Evolutionary conservation across 257 asterid species (phyloP).

Genomic region (Nicotiana sylvestris): DNA sequence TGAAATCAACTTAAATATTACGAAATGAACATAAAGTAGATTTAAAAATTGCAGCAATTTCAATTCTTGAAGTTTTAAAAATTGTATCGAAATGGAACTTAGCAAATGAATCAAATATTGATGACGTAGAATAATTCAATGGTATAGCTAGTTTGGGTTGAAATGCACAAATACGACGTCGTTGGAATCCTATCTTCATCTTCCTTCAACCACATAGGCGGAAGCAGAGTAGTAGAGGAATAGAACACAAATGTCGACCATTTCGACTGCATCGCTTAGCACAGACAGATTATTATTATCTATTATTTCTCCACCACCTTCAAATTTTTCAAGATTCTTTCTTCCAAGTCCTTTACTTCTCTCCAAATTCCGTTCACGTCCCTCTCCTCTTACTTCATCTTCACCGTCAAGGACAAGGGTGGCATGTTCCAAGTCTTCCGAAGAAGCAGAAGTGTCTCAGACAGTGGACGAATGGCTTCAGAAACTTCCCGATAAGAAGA

Average conservation of each 20-base stretch:
- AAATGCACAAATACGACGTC: slow-evolving; percentile 13
- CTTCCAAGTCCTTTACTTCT: slow-evolving; percentile 20
- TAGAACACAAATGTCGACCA: neutral
- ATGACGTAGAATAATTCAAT: neutral
- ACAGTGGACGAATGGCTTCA: slow-evolving; percentile 82
- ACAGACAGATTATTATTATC: neutral
- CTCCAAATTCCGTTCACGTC: slow-evolving; percentile 29
- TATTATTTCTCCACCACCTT: slow-evolving; percentile 19
- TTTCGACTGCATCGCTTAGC: neutral
- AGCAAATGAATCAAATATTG: too few species aligned
- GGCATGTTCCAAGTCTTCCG: slow-evolving; percentile 41
- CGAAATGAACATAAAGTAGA: too few species aligned
- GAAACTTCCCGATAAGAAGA: slow-evolving; percentile 81
- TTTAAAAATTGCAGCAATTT: too few species aligned
- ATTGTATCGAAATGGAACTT: too few species aligned
- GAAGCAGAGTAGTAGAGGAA: neutral
- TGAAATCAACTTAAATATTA: too few species aligned
- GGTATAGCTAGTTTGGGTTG: neutral
- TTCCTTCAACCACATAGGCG: neutral
- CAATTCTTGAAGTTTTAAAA: too few species aligned
- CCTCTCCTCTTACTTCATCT: slow-evolving; percentile 18
- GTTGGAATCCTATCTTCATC: slow-evolving; percentile 22
- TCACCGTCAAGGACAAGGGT: slow-evolving; percentile 27
- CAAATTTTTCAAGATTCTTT: slow-evolving; percentile 21
- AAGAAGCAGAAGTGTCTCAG: slow-evolving; percentile 44